Evolutionary conservation across 169 alveolate genomes (phyloP).

Genomic region (Cryptosporidium andersoni): DNA sequence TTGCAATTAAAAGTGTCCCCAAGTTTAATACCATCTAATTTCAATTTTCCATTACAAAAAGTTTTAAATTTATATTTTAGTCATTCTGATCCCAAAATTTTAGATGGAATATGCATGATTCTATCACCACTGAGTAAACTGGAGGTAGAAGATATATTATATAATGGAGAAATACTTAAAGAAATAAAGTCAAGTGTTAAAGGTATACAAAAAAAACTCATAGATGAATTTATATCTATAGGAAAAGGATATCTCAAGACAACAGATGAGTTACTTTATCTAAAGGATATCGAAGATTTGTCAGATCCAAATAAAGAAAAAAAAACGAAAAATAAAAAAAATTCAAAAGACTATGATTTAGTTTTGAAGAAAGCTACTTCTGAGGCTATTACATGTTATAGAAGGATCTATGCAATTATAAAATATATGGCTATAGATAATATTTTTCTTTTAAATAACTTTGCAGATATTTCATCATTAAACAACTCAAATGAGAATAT

Average conservation of each 20-base stretch:
- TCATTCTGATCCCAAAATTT: constrained; percentile 57
- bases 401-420: constrained; percentile 36
- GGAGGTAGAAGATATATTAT: constrained; percentile 1
- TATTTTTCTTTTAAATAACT: constrained; percentile 3
- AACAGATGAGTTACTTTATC: constrained; percentile 38
- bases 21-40: background rate
- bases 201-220: constrained; percentile 2
- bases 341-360: background rate
- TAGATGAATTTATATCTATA: constrained; percentile 6
- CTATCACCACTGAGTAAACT: constrained; percentile 35
- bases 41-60: constrained; percentile 24
- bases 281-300: background rate
- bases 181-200: constrained; percentile 11
- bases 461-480: background rate
- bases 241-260: constrained; percentile 47
- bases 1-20: constrained; percentile 2
- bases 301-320: background rate
- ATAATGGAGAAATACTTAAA: constrained; percentile 1
- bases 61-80: constrained; percentile 4
- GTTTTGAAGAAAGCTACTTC: constrained; percentile 4
- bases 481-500: background rate
- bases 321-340: constrained; percentile 4
- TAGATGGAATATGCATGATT: constrained; percentile 63
- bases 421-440: constrained; percentile 34
- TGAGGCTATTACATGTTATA: constrained; percentile 18